Conservation (phyloP, 2,329 filamentous ascomycete species). For the Fusarium brachygibbosum region DNA sequence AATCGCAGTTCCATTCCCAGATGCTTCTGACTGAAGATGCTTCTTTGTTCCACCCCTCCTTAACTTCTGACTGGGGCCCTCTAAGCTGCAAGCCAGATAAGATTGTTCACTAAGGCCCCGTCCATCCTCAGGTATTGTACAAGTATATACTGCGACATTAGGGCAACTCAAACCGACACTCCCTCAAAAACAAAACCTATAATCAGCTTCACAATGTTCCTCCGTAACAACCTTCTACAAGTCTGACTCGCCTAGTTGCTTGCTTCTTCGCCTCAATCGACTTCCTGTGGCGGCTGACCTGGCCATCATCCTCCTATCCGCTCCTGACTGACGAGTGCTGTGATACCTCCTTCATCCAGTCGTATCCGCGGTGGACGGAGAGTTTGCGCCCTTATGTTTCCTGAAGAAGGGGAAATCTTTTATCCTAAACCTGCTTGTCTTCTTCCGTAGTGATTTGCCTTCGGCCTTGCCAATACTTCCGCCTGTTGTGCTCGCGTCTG, state of each 20-base stretch:
- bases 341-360: conserved; percentile 49
- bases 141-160: conserved; percentile 46
- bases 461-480: conserved; percentile 63
- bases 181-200: conserved; percentile 27
- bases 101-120: conserved; percentile 2
- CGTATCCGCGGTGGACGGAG: conserved; percentile 53
- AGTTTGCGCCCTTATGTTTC: conserved; percentile 62
- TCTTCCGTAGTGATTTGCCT: conserved; percentile 69
- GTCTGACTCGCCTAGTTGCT: neutral
- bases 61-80: conserved; percentile 7
- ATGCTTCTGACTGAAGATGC: conserved; percentile 37
- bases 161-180: conserved; percentile 22
- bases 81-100: neutral
- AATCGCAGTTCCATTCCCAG: conserved; percentile 29
- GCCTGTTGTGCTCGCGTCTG: conserved; percentile 51
- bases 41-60: conserved; percentile 11
- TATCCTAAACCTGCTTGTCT: conserved; percentile 73
- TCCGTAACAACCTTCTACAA: conserved; percentile 8
- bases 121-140: conserved; percentile 44
- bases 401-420: conserved; percentile 71
- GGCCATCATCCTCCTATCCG: conserved; percentile 11
- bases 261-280: neutral
- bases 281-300: neutral
- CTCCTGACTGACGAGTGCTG: conserved; percentile 31
- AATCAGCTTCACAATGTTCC: conserved; percentile 21